A percentile compares a stretch with the other conserved stretches of the same genome.
Conservation (phyloP, 345 rosid species). For the Dipteronia dyeriana region DNA sequence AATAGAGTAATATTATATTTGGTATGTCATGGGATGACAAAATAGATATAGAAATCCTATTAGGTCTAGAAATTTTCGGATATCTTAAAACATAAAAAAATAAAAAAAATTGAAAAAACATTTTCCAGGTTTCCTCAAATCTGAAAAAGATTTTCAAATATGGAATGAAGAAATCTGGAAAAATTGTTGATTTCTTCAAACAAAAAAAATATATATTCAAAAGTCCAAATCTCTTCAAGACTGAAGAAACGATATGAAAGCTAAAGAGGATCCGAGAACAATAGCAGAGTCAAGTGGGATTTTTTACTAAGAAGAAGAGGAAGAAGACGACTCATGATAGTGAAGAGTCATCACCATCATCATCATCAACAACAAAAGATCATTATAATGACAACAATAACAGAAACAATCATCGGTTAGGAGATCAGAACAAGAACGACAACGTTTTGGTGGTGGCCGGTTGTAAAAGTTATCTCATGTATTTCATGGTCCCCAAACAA, state of each 20-base stretch:
- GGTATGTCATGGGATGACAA: too few species aligned
- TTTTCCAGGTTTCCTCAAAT: too few species aligned
- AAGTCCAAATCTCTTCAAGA: conserved; percentile 14
- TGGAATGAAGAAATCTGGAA: too few species aligned
- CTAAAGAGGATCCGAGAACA: conserved; percentile 64
- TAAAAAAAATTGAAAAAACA: neutral
- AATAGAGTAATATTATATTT: too few species aligned
- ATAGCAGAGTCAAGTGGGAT: conserved; percentile 39
- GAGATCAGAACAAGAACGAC: conserved; percentile 22
- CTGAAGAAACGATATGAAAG: conserved; percentile 74
- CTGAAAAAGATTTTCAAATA: too few species aligned
- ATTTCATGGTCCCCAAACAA: conserved; percentile 84
- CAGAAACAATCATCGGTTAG: neutral
- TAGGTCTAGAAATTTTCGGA: too few species aligned
- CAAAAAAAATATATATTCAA: too few species aligned
- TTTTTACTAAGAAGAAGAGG: conserved; percentile 48
- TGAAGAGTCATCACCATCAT: conserved; percentile 60
- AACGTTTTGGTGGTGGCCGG: conserved; percentile 83
- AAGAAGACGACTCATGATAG: conserved; percentile 55
- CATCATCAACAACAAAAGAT: conserved; percentile 28
- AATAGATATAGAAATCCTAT: too few species aligned
- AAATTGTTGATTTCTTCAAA: too few species aligned
- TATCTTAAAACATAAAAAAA: too few species aligned
- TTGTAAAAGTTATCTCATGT: conserved; percentile 92
- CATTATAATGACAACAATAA: conserved; percentile 9